A percentile compares a stretch with the other conserved stretches of the same genome.
Conservation (phyloP, 345 rosid species). For the Lumnitzera littorea region DNA sequence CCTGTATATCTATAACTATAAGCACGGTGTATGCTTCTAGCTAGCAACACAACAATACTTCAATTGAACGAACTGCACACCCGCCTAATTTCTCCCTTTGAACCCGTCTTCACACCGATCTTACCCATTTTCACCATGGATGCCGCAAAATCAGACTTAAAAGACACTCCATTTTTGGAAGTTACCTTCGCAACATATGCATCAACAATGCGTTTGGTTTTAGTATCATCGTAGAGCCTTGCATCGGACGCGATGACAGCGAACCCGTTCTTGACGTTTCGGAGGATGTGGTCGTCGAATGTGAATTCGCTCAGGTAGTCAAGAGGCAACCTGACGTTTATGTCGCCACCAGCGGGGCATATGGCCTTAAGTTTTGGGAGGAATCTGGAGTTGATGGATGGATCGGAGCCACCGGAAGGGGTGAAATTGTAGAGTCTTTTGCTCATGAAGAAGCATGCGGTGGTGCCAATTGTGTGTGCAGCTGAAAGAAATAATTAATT, state of each 20-base stretch:
- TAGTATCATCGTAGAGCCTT: constrained; percentile 46
- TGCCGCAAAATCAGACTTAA: constrained; percentile 43
- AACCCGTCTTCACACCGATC: constrained; percentile 54
- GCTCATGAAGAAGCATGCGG: constrained; percentile 83
- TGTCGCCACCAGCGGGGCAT: constrained; percentile 53
- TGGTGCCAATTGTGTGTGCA: constrained; percentile 78
- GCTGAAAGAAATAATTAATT: constrained; percentile 22
- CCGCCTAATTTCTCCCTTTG: constrained; percentile 53
- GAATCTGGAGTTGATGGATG: constrained; percentile 43
- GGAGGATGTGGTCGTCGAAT: constrained; percentile 55
- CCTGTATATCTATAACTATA: too few relatives aligned
- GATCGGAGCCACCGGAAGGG: constrained; percentile 42
- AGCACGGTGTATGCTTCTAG: too few relatives aligned
- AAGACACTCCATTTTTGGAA: constrained; percentile 21
- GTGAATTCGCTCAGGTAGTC: constrained; percentile 38
- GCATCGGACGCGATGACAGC: constrained; percentile 74
- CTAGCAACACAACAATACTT: not conserved
- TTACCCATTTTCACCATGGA: constrained; percentile 66
- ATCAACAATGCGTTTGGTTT: constrained; percentile 34
- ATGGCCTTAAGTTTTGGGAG: constrained; percentile 30
- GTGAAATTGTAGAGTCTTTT: constrained; percentile 50
- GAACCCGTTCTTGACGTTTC: constrained; percentile 52
- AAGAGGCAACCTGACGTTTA: constrained; percentile 41
- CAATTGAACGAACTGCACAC: constrained; percentile 50
- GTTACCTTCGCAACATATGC: constrained; percentile 27